These are phyloP conservation scores for Acanthochlamys bracteata DNA, from an alignment of 106 monocot species.

Conservation along the genomic window DNA sequence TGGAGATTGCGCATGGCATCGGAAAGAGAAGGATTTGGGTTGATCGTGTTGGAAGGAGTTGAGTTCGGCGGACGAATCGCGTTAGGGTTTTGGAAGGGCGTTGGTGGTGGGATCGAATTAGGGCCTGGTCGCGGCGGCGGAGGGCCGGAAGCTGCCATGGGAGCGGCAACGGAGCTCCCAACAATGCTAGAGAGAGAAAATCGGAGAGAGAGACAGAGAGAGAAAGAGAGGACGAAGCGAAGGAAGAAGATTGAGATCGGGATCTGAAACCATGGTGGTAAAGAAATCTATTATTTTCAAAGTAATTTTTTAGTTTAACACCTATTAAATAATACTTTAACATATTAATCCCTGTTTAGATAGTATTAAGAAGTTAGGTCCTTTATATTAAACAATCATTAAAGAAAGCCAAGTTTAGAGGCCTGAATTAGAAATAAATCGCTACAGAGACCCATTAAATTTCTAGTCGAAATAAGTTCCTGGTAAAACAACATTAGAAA, in stretches of 20 bases:
- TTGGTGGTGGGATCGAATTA: constrained; percentile 1
- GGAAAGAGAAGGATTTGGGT: constrained; percentile 20
- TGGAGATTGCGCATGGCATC: constrained; percentile 62
- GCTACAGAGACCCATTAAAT: background rate
- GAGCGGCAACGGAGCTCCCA: background rate
- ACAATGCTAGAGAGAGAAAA: background rate
- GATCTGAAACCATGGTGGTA: background rate
- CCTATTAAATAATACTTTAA: background rate
- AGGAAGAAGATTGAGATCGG: constrained; percentile 1
- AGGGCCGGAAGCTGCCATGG: constrained; percentile 50
- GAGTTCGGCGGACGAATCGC: too few relatives aligned
- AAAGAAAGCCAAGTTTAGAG: too few relatives aligned
- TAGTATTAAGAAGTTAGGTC: background rate
- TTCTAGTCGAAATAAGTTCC: background rate
- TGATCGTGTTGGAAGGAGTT: background rate
- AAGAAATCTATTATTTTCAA: background rate
- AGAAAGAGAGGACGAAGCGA: background rate
- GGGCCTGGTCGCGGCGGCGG: constrained; percentile 23
- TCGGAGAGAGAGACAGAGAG: background rate
- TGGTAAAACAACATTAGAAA: background rate
- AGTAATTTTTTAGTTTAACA: background rate
- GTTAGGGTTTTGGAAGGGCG: constrained; percentile 20
- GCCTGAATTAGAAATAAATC: background rate
- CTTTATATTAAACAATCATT: background rate
- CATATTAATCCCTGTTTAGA: background rate